These are phyloP conservation scores for Ophiognomonia clavigignenti-juglandacearum DNA, from an alignment of 2,329 filamentous ascomycete genomes.

Conservation along the genomic window DNA sequence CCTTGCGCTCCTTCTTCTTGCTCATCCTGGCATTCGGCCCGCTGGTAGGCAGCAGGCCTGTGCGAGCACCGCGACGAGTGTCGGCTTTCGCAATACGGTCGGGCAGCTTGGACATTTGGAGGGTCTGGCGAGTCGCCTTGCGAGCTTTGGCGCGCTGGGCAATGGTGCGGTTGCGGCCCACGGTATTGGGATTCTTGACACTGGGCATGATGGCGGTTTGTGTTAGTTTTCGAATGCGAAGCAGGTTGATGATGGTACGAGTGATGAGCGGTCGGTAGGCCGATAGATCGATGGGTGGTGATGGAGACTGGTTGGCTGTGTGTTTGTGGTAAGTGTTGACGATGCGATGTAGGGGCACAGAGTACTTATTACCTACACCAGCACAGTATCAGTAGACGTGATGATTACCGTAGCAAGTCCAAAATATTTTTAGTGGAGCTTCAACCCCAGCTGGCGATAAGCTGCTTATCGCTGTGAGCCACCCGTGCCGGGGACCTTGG, in stretches of 20 bases:
- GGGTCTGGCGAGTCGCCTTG: conserved; percentile 38
- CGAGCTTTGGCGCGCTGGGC: conserved; percentile 40
- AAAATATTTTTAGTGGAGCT: background rate
- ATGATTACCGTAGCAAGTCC: background rate
- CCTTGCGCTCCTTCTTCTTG: conserved; percentile 51
- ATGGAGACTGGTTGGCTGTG: too few relatives aligned
- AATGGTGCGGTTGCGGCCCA: conserved; percentile 47
- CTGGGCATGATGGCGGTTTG: conserved; percentile 40
- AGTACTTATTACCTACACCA: background rate
- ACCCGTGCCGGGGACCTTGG: too few relatives aligned
- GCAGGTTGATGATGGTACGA: background rate
- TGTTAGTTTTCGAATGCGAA: background rate
- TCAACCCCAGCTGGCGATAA: background rate
- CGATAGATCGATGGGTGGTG: too few relatives aligned
- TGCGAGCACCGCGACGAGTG: conserved; percentile 42
- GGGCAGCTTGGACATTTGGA: conserved; percentile 23
- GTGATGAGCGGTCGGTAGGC: background rate
- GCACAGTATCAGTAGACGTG: background rate
- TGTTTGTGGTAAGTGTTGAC: background rate
- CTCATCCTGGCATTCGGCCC: conserved; percentile 47
- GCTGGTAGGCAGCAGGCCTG: conserved; percentile 50
- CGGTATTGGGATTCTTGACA: conserved; percentile 54
- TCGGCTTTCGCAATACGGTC: conserved; percentile 29
- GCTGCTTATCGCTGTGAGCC: background rate
- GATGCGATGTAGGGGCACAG: background rate